Evolutionary conservation across 2,329 filamentous ascomycete species (phyloP), one percentile per base, ranked within the genome.

Genomic region (Talaromyces sp.): DNA sequence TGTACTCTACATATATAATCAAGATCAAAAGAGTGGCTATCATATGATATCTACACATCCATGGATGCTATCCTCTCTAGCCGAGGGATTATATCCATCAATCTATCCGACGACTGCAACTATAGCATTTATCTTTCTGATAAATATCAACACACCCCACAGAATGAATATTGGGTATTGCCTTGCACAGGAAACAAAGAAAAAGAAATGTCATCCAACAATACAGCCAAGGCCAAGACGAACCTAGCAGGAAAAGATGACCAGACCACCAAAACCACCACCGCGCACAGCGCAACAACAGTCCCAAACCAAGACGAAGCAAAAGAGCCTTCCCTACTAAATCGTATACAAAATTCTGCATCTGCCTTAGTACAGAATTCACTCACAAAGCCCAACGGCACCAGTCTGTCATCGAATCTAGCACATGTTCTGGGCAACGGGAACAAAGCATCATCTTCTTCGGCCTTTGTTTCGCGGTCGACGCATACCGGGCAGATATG

Each of bases 261-360:
- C 5, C 46, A 31, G n/a, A 31, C 9, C 44, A 7, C 14, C 44
- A 3, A n/a, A 52, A 42, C 21, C 12, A 37, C 44, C 7, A 33
- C 25, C 5, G n/a, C n/a, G n/a, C n/a, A n/a, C n/a, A 35, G 9
- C 3, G n/a, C 3, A 14, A 52, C 3, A n/a, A 16, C 57, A n/a
- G n/a, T n/a, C 35, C 5, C 61, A 59, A 56, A 60, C 55, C 31
- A 39, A 39, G 50, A 63, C 25, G 23, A 50, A 55, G 58, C 62
- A 25, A 54, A 66, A 39, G 65, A 68, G 64, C 61, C 64, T 21
- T 74, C 72, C 16, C 61, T 77, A 16, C 57, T 71, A 16, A 60
- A 46, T 58, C 68, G 69, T 28, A 72, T 73, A 46, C 70, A 73
- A 60, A 67, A 69, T 56, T 79, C 77, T 28, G 77, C 77, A 33